These are phyloP conservation scores for Aureobasidium pullulans DNA, from an alignment of 2,329 filamentous ascomycete genomes.

Conservation along the genomic window DNA sequence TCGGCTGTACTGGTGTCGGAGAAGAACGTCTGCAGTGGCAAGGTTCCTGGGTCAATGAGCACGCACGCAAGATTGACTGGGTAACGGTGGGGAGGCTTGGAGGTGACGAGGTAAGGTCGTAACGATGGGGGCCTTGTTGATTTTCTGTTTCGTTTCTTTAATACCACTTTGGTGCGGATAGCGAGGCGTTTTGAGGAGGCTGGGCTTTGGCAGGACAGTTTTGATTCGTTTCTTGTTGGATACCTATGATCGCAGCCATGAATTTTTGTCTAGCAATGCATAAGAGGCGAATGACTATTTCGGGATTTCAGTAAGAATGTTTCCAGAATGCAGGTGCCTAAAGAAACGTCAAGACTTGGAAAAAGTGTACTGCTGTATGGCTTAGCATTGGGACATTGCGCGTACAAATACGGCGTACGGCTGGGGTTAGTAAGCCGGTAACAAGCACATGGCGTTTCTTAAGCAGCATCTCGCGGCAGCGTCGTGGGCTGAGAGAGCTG, in stretches of 20 bases:
- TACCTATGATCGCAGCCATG: slow-evolving; percentile 1
- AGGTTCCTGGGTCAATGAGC: slow-evolving; percentile 36
- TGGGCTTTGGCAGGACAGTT: background rate
- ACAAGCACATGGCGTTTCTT: background rate
- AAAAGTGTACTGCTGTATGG: background rate
- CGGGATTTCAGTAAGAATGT: background rate
- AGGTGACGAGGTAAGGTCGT: slow-evolving; percentile 29
- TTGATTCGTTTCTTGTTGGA: background rate
- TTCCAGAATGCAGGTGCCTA: background rate
- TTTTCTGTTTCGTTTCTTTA: background rate
- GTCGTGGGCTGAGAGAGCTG: background rate
- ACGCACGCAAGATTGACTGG: slow-evolving; percentile 38
- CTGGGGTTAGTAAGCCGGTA: background rate
- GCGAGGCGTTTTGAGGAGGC: slow-evolving; percentile 11
- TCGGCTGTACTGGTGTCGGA: slow-evolving; percentile 45
- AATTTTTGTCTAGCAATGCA: background rate
- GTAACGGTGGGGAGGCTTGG: slow-evolving; percentile 43
- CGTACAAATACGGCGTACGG: background rate
- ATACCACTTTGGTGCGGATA: background rate
- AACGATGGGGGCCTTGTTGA: background rate
- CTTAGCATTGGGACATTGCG: slow-evolving; percentile 4
- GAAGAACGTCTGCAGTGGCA: slow-evolving; percentile 34
- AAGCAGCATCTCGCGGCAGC: background rate
- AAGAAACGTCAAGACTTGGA: background rate
- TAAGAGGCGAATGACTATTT: background rate